These are phyloP conservation scores for Pseudopyrenochaeta lycopersici DNA, from an alignment of 2,329 filamentous ascomycete genomes.

Conservation along the genomic window DNA sequence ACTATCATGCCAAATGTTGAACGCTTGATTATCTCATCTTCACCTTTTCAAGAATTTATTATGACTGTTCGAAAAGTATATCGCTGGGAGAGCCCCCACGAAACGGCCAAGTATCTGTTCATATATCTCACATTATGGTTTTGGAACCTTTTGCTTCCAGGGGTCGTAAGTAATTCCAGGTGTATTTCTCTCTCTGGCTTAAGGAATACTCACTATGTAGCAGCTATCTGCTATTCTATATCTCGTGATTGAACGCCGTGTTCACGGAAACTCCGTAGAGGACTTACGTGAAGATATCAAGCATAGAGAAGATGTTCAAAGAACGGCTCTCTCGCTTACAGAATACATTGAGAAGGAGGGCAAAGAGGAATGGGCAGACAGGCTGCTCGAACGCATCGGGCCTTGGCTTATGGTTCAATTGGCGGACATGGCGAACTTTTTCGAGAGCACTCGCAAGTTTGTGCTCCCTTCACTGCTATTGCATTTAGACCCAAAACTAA, in stretches of 20 bases:
- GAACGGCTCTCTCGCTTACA: conserved; percentile 42
- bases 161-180: conserved; percentile 24
- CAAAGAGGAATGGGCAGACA: conserved; percentile 46
- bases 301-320: conserved; percentile 40
- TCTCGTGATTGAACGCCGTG: conserved; percentile 29
- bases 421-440: conserved; percentile 44
- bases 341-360: conserved; percentile 51
- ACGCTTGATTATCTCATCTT: conserved; percentile 49
- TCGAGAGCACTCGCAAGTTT: conserved; percentile 46
- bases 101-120: conserved; percentile 41
- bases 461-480: background rate
- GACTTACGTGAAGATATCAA: conserved; percentile 41
- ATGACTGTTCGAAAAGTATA: conserved; percentile 48
- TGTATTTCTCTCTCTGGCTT: background rate
- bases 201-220: background rate
- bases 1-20: conserved; percentile 48
- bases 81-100: conserved; percentile 44
- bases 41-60: conserved; percentile 46
- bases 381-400: conserved; percentile 34
- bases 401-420: conserved; percentile 49
- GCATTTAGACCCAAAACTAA: background rate
- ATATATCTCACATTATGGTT: conserved; percentile 38
- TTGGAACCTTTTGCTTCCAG: conserved; percentile 37
- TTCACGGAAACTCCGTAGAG: conserved; percentile 30
- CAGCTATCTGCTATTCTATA: conserved; percentile 35